phyloP scores from a whole-genome alignment of 805 yeast genomes.

The Candida khao-thaluensis region DNA sequence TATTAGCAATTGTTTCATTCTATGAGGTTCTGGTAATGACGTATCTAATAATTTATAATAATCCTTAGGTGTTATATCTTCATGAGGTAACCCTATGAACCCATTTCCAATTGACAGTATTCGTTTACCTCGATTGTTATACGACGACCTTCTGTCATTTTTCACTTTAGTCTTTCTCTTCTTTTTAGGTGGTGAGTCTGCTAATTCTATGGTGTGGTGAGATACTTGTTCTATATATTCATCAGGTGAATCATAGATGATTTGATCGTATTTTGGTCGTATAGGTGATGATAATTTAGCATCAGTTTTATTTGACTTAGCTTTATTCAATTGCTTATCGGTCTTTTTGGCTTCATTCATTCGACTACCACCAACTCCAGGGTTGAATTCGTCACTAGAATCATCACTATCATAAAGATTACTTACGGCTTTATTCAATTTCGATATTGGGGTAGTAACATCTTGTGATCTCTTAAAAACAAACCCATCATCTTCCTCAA shows the following conservation, averaged over 20 bases:
- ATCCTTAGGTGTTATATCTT: conserved; percentile 51
- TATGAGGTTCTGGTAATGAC: conserved; percentile 67
- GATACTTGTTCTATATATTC: conserved; percentile 32
- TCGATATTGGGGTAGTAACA: conserved; percentile 25
- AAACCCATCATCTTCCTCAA: conserved; percentile 35
- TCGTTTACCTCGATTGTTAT: conserved; percentile 64
- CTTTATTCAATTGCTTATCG: too few relatives aligned
- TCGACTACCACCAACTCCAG: conserved; percentile 3
- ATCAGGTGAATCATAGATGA: conserved; percentile 9
- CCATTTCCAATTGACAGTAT: conserved; percentile 77
- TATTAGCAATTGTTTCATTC: conserved; percentile 64
- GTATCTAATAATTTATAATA: conserved; percentile 63
- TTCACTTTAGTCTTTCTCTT: conserved; percentile 17
- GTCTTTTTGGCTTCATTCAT: too few relatives aligned
- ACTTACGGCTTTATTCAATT: conserved; percentile 20
- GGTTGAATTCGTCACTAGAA: conserved; percentile 13
- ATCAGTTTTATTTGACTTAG: too few relatives aligned
- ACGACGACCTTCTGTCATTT: conserved; percentile 46
- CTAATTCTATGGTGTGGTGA: conserved; percentile 24
- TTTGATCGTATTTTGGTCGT: conserved; percentile 17
- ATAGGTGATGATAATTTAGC: conserved; percentile 16
- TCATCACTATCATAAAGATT: conserved; percentile 15
- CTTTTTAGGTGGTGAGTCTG: conserved; percentile 10
- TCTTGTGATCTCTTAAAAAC: conserved; percentile 24
- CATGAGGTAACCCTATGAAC: conserved; percentile 64